phyloP scores from a whole-genome alignment of 495 filamentous ascomycete species.

The Clavariopsis aquatica region DNA sequence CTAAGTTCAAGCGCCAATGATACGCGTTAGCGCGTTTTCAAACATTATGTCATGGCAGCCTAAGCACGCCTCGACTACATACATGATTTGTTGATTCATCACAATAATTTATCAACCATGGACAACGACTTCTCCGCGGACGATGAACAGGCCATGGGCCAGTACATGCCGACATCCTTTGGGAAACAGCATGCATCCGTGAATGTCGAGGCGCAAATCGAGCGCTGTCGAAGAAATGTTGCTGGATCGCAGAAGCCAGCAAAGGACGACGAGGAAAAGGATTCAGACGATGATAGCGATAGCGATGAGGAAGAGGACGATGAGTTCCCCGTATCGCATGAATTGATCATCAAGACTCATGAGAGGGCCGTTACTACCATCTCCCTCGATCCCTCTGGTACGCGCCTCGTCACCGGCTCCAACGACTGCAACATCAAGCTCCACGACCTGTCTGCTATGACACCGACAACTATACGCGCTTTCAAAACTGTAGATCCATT shows the following conservation, averaged over 20 bases:
- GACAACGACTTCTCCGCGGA: slow-evolving; percentile 34
- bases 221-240: slow-evolving; percentile 66
- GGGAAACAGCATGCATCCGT: slow-evolving; percentile 75
- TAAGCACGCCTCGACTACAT: not conserved
- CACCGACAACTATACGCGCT: slow-evolving; percentile 84
- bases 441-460: slow-evolving; percentile 95
- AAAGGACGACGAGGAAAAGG: slow-evolving; percentile 23
- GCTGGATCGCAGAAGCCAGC: slow-evolving; percentile 33
- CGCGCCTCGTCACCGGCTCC: slow-evolving; percentile 81
- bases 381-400: slow-evolving; percentile 80
- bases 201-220: slow-evolving; percentile 76
- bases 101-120: slow-evolving; percentile 17
- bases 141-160: slow-evolving; percentile 76
- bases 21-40: not conserved
- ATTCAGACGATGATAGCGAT: slow-evolving; percentile 46
- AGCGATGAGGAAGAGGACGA: slow-evolving; percentile 75
- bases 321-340: slow-evolving; percentile 90
- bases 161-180: slow-evolving; percentile 80
- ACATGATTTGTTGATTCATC: not conserved
- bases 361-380: slow-evolving; percentile 82
- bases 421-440: slow-evolving; percentile 89
- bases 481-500: slow-evolving; percentile 92
- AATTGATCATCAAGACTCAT: slow-evolving; percentile 88
- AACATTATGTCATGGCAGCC: slow-evolving; percentile 21
- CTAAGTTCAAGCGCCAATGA: not conserved